Evolutionary conservation across 768 basidiomycete genomes (phyloP).

Genomic region (Termitomyces sp.): DNA sequence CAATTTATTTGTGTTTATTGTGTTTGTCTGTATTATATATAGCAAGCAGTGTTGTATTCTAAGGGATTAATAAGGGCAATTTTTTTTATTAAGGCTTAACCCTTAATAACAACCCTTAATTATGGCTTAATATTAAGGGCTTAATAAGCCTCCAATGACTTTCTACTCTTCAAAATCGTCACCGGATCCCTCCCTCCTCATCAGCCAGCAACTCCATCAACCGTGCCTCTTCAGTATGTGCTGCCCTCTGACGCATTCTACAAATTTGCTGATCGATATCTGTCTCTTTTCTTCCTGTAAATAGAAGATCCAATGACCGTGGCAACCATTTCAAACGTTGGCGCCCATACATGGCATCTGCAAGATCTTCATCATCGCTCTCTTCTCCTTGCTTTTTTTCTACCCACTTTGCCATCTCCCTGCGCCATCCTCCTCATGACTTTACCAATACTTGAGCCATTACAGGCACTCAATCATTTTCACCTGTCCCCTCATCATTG

Average conservation of each 20-base stretch:
- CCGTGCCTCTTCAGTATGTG: not conserved
- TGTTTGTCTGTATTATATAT: no score
- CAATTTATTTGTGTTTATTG: no score
- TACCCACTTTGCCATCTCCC: not conserved
- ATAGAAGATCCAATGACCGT: not conserved
- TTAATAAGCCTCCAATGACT: not conserved
- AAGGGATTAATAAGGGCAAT: no score
- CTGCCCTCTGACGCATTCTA: not conserved
- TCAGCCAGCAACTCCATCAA: not conserved
- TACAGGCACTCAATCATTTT: not conserved
- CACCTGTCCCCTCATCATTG: not conserved
- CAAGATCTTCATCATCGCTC: not conserved
- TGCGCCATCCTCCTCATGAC: not conserved
- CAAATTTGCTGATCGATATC: not conserved
- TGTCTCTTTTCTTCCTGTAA: not conserved
- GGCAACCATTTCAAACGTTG: not conserved
- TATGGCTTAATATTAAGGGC: not conserved
- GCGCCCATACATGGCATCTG: not conserved
- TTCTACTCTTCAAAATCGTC: not conserved
- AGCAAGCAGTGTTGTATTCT: no score
- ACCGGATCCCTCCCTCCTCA: not conserved
- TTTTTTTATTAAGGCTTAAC: no score
- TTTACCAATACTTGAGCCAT: not conserved
- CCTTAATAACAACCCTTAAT: not conserved
- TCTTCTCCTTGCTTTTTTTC: conserved; percentile 4